Evolutionary conservation across 1,139 yeast species (phyloP).

Genomic region (Eremothecium sinecaudum): DNA sequence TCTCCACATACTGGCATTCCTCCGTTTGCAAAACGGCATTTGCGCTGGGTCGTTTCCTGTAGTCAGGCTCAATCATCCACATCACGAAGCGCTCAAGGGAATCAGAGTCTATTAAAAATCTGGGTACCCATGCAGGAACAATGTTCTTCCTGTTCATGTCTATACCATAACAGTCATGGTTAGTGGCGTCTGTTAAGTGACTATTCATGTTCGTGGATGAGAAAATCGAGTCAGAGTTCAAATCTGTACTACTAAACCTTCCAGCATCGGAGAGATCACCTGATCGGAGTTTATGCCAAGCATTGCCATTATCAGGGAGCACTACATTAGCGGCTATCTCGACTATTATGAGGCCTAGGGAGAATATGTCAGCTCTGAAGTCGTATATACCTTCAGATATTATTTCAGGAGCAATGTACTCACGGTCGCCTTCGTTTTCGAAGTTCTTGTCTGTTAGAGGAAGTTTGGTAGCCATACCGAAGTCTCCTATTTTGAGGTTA

Average conservation of each 20-base stretch:
- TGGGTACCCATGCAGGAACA: constrained; percentile 76
- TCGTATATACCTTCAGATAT: constrained; percentile 75
- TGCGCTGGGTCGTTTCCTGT: constrained; percentile 75
- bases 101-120: constrained; percentile 65
- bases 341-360: constrained; percentile 82
- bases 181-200: constrained; percentile 19
- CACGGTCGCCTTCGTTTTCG: constrained; percentile 95
- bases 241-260: constrained; percentile 60
- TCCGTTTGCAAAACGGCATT: constrained; percentile 53
- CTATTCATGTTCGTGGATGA: constrained; percentile 22
- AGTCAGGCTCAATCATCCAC: constrained; percentile 85
- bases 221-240: constrained; percentile 31
- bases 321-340: constrained; percentile 95
- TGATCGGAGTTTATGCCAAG: constrained; percentile 92
- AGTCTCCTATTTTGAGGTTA: constrained; percentile 54
- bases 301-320: constrained; percentile 90
- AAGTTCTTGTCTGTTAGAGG: constrained; percentile 39
- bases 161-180: constrained; percentile 9
- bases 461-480: constrained; percentile 59
- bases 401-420: constrained; percentile 95
- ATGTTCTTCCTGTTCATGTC: constrained; percentile 5
- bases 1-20: constrained; percentile 73
- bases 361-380: constrained; percentile 89
- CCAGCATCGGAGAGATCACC: constrained; percentile 98
- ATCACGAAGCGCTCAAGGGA: constrained; percentile 72